phyloP scores from a whole-genome alignment of 192 early-diverging fungal genomes.

The Fimicolochytrium jonesii region DNA sequence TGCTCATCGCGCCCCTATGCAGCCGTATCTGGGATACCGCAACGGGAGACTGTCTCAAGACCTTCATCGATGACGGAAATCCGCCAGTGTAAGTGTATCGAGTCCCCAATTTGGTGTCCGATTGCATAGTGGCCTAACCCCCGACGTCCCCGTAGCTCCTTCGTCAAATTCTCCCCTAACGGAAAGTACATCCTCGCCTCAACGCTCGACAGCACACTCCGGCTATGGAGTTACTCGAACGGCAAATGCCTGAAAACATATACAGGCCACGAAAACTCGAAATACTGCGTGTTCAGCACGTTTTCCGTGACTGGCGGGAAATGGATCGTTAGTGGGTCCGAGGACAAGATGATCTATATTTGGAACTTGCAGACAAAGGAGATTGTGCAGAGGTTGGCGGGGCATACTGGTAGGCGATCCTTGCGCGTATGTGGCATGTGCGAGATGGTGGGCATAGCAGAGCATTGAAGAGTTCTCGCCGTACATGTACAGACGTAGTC shows the following conservation, averaged over 20 bases:
- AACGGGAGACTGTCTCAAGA: constrained; percentile 97
- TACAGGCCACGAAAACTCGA: constrained; percentile 82
- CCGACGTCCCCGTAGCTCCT: constrained; percentile 70
- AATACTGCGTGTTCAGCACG: constrained; percentile 90
- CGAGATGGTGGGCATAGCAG: no score
- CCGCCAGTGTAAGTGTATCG: constrained; percentile 91
- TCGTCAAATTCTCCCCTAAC: constrained; percentile 98
- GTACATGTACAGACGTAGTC: constrained; percentile 66
- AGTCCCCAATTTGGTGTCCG: no score
- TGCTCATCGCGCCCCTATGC: no score
- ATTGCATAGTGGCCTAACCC: no score
- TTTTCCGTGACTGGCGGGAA: constrained; percentile 91
- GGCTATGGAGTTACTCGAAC: constrained; percentile 91
- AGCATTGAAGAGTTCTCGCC: no score
- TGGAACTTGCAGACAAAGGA: constrained; percentile 97
- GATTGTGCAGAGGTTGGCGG: constrained; percentile 89
- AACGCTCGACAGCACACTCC: constrained; percentile 87
- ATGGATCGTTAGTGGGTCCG: constrained; percentile 95
- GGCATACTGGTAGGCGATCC: constrained; percentile 80
- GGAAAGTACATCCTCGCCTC: constrained; percentile 96
- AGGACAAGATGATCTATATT: constrained; percentile 91
- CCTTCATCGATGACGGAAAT: constrained; percentile 92
- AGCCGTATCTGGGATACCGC: constrained; percentile 98
- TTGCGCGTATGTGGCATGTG: no score
- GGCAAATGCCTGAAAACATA: constrained; percentile 97